Evolutionary conservation across 768 basidiomycete genomes (phyloP).

Genomic region (Paxillus ammoniavirescens): DNA sequence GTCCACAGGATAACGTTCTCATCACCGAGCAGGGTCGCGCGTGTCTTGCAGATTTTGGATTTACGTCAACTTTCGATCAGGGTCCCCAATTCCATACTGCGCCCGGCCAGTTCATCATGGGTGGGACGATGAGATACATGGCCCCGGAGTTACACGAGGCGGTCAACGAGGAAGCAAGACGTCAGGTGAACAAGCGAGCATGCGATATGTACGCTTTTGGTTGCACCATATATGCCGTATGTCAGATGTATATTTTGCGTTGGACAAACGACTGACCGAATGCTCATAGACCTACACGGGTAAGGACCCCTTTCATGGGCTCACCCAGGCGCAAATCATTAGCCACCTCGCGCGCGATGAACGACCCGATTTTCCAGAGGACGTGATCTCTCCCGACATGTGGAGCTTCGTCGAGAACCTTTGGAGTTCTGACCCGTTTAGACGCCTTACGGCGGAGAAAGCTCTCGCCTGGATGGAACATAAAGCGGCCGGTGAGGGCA

Average conservation of each 20-base stretch:
- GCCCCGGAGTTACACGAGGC: slow-evolving; percentile 25
- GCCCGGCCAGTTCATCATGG: slow-evolving; percentile 4
- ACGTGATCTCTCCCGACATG: slow-evolving; percentile 19
- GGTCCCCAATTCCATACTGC: slow-evolving; percentile 11
- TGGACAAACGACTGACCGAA: neutral
- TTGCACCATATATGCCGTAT: slow-evolving; percentile 40
- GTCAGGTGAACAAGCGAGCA: slow-evolving; percentile 23
- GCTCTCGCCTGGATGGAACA: slow-evolving; percentile 25
- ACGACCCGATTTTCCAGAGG: slow-evolving; percentile 1
- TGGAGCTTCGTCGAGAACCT: slow-evolving; percentile 32
- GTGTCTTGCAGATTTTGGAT: slow-evolving; percentile 52
- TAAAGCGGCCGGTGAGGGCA: slow-evolving; percentile 10
- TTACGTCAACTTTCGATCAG: slow-evolving; percentile 25
- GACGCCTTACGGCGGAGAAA: slow-evolving; percentile 24
- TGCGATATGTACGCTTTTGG: slow-evolving; percentile 43
- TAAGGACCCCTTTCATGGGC: slow-evolving; percentile 7
- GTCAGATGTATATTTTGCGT: neutral
- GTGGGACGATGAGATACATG: slow-evolving; percentile 23
- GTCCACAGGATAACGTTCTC: slow-evolving; percentile 45
- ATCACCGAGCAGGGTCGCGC: slow-evolving; percentile 40
- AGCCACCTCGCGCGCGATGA: neutral
- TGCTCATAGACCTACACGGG: slow-evolving; percentile 16
- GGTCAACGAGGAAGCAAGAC: neutral
- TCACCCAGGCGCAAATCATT: neutral
- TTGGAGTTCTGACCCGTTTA: slow-evolving; percentile 17